Evolutionary conservation across 345 rosid genomes (phyloP).

Genomic region (Luvunga scandens): DNA sequence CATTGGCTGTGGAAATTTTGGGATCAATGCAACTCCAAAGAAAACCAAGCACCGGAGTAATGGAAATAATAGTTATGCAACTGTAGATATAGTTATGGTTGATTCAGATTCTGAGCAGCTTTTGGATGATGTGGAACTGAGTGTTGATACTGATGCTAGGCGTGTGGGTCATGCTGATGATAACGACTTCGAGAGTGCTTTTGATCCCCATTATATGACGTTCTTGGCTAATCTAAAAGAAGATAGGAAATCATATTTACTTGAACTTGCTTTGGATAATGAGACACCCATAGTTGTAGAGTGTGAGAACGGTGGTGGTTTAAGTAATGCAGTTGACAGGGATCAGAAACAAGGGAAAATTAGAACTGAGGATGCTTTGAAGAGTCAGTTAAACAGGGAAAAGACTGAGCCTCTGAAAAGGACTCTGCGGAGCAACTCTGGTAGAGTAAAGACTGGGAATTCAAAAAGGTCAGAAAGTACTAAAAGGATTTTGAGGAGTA

Average conservation of each 20-base stretch:
- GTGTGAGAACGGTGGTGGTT: conserved; percentile 16
- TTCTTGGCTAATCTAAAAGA: conserved; percentile 36
- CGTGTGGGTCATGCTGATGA: neutral
- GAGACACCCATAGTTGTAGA: conserved; percentile 18
- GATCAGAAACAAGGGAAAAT: conserved; percentile 1
- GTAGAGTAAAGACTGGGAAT: neutral
- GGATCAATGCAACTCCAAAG: neutral
- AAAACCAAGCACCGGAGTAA: neutral
- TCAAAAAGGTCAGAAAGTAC: neutral
- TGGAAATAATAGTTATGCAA: neutral
- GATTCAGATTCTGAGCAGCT: conserved; percentile 16
- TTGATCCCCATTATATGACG: conserved; percentile 35
- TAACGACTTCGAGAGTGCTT: conserved; percentile 3
- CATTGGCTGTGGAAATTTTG: conserved; percentile 6
- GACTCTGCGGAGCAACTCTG: neutral
- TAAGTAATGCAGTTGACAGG: neutral
- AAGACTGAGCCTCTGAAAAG: conserved; percentile 3
- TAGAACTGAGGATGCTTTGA: neutral
- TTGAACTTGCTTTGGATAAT: conserved; percentile 16
- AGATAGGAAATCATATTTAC: conserved; percentile 29
- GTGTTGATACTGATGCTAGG: neutral
- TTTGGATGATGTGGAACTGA: conserved; percentile 1
- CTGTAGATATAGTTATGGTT: neutral
- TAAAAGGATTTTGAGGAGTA: neutral
- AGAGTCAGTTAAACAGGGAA: conserved; percentile 15